Conservation (phyloP, 495 filamentous ascomycete species). For the Aspergillus sparsus region DNA sequence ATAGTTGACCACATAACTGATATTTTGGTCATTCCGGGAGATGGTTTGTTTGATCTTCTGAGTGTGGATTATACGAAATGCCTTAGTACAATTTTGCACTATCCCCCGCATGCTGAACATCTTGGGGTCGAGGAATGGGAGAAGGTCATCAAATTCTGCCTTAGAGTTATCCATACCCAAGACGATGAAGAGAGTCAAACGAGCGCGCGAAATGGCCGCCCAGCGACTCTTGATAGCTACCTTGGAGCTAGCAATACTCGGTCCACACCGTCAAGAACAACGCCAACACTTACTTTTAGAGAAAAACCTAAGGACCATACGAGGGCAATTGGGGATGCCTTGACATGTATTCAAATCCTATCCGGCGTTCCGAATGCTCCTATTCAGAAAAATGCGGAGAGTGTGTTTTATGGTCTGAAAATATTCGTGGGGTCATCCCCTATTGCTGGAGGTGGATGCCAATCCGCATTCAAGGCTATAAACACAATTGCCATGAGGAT, state of each 20-base stretch:
- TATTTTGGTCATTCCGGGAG: constrained; percentile 59
- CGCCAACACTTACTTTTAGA: constrained; percentile 30
- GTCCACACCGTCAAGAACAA: constrained; percentile 38
- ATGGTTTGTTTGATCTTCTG: constrained; percentile 70
- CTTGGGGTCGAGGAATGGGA: constrained; percentile 69
- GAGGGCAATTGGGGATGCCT: constrained; percentile 54
- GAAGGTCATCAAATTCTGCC: constrained; percentile 65
- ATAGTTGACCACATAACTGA: constrained; percentile 81
- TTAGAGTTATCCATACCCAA: constrained; percentile 27
- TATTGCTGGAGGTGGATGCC: constrained; percentile 62
- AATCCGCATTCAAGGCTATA: constrained; percentile 70
- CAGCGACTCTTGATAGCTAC: constrained; percentile 30
- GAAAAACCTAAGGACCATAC: constrained; percentile 33
- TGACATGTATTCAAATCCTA: constrained; percentile 68
- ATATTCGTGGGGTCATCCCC: constrained; percentile 63
- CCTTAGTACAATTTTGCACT: constrained; percentile 66
- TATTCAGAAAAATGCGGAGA: constrained; percentile 57
- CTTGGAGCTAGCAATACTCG: constrained; percentile 30
- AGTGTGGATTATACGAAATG: constrained; percentile 76
- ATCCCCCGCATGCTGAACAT: constrained; percentile 76
- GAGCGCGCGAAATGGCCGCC: constrained; percentile 32
- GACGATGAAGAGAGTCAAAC: constrained; percentile 33
- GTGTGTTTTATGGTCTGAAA: constrained; percentile 58
- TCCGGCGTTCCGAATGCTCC: constrained; percentile 70
- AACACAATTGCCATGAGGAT: constrained; percentile 67